Evolutionary conservation across 352 stramenopile genomes (phyloP).

Genomic region (Globisporangium sylvaticum): DNA sequence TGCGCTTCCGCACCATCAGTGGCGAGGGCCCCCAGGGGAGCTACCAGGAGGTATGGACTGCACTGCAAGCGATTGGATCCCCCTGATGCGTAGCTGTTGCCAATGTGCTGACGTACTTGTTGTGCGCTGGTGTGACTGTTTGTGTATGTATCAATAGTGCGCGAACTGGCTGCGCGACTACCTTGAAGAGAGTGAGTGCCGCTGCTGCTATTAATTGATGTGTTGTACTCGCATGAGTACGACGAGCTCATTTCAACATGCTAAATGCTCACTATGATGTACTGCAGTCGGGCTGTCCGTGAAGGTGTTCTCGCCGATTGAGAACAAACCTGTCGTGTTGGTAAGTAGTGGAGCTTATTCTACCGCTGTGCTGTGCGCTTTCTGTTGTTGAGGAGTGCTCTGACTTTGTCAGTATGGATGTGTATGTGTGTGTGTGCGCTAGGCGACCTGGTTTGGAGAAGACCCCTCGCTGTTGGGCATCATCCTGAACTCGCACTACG

Average conservation of each 20-base stretch:
- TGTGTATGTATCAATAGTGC: constrained; percentile 19
- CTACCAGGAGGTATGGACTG: constrained; percentile 48
- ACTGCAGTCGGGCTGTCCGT: constrained; percentile 39
- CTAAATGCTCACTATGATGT: background rate
- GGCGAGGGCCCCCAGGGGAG: constrained; percentile 54
- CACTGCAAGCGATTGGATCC: too few relatives aligned
- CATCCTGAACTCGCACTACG: constrained; percentile 94
- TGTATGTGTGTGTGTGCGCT: too few relatives aligned
- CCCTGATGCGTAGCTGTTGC: background rate
- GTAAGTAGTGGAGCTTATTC: constrained; percentile 28
- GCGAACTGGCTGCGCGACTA: constrained; percentile 57
- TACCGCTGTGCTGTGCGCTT: background rate
- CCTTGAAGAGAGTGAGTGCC: constrained; percentile 39
- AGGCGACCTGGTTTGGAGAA: constrained; percentile 72
- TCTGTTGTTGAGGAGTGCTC: background rate
- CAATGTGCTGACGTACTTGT: constrained; percentile 4
- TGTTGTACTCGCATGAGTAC: background rate
- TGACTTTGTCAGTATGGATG: too few relatives aligned
- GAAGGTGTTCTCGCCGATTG: constrained; percentile 46
- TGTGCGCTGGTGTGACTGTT: background rate
- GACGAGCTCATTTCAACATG: background rate
- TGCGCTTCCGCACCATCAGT: constrained; percentile 77
- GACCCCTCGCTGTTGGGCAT: constrained; percentile 79
- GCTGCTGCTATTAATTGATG: background rate
- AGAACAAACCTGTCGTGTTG: constrained; percentile 89